Evolutionary conservation across 2,329 filamentous ascomycete genomes (phyloP).

Genomic region (Beauveria sp.): DNA sequence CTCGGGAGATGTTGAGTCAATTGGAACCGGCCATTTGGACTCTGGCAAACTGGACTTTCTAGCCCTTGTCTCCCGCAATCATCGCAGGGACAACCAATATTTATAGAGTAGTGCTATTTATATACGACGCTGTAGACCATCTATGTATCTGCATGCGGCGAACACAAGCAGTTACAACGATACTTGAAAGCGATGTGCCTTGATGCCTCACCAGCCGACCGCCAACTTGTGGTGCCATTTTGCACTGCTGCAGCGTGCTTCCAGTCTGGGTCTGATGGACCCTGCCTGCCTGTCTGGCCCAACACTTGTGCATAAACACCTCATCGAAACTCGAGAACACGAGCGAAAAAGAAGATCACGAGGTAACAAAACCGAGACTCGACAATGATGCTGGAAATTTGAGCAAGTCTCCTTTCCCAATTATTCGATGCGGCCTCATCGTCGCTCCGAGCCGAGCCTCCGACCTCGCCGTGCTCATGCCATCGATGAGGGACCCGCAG

Average conservation of each 20-base stretch:
- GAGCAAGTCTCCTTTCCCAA: not conserved
- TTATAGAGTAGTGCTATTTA: not conserved
- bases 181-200: not conserved
- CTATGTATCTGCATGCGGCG: not conserved
- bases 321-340: not conserved
- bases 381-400: too few species aligned
- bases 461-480: constrained; percentile 2
- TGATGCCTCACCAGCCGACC: not conserved
- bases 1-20: too few species aligned
- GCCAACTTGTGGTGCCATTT: not conserved
- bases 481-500: not conserved
- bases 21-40: too few species aligned
- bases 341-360: not conserved
- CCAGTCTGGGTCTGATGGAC: not conserved
- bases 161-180: not conserved
- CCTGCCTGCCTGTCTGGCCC: not conserved
- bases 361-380: not conserved
- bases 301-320: not conserved
- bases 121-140: not conserved
- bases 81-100: not conserved
- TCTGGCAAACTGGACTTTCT: too few species aligned
- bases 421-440: not conserved
- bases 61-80: too few species aligned
- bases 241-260: not conserved
- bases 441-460: constrained; percentile 11